phyloP scores from a whole-genome alignment of 2,329 filamentous ascomycete genomes.

The Cordyceps militaris region DNA sequence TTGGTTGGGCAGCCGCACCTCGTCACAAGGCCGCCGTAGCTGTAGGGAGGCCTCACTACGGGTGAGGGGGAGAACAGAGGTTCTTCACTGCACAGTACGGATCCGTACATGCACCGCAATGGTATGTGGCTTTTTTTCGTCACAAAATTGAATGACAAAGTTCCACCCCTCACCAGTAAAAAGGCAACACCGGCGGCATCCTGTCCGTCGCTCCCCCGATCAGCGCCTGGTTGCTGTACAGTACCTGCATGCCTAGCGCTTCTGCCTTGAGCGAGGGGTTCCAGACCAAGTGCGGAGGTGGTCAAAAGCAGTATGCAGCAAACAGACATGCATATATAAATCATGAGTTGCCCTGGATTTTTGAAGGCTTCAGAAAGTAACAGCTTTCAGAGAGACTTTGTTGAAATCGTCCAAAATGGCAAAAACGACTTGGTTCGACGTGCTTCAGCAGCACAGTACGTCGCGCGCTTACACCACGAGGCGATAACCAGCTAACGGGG shows the following conservation, averaged over 20 bases:
- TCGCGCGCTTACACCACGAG: background rate
- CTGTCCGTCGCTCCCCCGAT: background rate
- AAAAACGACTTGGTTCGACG: slow-evolving; percentile 3
- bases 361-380: background rate
- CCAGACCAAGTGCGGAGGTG: background rate
- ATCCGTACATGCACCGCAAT: background rate
- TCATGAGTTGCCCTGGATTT: background rate
- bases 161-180: background rate
- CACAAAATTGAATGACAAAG: no score
- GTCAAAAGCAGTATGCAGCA: background rate
- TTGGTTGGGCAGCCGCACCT: no score
- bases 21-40: no score
- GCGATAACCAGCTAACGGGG: background rate
- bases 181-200: background rate
- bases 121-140: no score
- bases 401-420: background rate
- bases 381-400: background rate
- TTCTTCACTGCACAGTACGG: no score
- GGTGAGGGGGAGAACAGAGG: no score
- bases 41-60: no score
- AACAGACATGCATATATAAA: background rate
- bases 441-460: slow-evolving; percentile 6
- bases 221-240: slow-evolving; percentile 2
- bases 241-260: slow-evolving; percentile 8
- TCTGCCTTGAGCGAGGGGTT: background rate